These are phyloP conservation scores for Chaetothyriales sp. DNA, from an alignment of 2,329 filamentous ascomycete species.

Conservation along the genomic window DNA sequence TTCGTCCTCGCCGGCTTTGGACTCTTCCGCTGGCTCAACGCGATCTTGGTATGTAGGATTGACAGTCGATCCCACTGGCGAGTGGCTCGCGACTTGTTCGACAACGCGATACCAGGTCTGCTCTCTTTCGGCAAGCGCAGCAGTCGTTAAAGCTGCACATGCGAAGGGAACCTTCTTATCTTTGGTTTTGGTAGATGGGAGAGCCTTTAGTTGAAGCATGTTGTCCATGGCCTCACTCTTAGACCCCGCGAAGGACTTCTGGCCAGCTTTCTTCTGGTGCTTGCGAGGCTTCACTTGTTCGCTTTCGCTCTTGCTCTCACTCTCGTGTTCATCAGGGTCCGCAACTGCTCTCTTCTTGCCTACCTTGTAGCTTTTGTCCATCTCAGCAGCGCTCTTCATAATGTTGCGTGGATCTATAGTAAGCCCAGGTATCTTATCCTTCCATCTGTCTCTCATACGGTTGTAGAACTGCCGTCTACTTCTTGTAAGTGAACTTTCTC, in stretches of 20 bases:
- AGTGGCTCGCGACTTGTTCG: background rate
- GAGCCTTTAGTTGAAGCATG: too few species aligned
- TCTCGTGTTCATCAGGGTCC: background rate
- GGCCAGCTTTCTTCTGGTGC: background rate
- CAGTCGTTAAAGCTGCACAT: background rate
- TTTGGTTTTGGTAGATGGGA: background rate
- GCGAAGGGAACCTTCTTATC: background rate
- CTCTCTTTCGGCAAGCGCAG: background rate
- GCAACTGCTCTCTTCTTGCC: background rate
- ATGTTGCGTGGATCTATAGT: background rate
- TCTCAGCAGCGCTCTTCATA: background rate
- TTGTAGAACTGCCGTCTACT: background rate
- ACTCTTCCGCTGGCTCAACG: background rate
- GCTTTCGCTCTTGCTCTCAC: background rate
- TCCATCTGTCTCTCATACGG: background rate
- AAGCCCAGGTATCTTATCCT: background rate
- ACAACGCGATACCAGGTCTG: background rate
- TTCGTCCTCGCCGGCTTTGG: background rate
- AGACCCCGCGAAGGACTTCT: background rate
- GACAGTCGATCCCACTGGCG: background rate
- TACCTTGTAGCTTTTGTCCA: background rate
- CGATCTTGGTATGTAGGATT: background rate
- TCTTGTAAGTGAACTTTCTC: background rate
- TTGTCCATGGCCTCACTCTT: background rate
- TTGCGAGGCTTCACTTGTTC: background rate